Conservation (phyloP, 805 yeast genomes). For the Kazachstania taianensis region DNA sequence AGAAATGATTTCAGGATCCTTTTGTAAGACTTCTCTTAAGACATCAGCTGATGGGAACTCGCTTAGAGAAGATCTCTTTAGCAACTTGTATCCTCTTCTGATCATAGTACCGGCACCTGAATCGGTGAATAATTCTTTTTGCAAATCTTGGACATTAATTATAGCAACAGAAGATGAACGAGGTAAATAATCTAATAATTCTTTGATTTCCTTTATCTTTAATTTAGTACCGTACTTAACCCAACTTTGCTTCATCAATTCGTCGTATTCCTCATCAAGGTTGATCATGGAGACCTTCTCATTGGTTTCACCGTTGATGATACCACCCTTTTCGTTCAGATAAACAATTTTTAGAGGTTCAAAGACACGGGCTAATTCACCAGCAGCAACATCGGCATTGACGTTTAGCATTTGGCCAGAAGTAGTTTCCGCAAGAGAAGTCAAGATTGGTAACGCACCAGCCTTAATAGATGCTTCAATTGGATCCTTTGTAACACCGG, state of each 20-base stretch:
- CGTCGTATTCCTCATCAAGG: conserved; percentile 92
- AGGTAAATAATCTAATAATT: conserved; percentile 85
- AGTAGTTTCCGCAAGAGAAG: conserved; percentile 93
- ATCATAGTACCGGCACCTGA: conserved; percentile 98
- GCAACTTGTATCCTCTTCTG: conserved; percentile 89
- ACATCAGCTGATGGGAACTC: conserved; percentile 68
- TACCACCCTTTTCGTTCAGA: conserved; percentile 95
- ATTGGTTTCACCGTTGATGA: conserved; percentile 83
- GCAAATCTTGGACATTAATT: conserved; percentile 87
- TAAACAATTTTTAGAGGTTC: conserved; percentile 96
- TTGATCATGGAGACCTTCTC: conserved; percentile 85
- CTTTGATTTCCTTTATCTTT: conserved; percentile 93
- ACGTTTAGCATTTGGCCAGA: conserved; percentile 95
- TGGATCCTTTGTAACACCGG: conserved; percentile 76
- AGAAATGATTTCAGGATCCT: conserved; percentile 64
- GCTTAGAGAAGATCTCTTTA: conserved; percentile 55
- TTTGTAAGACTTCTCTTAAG: conserved; percentile 62
- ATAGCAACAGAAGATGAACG: conserved; percentile 97
- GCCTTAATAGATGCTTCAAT: conserved; percentile 91
- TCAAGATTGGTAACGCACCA: conserved; percentile 92
- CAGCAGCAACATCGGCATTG: conserved; percentile 98
- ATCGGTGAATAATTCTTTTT: conserved; percentile 95
- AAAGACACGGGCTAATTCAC: conserved; percentile 91
- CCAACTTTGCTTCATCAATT: conserved; percentile 87
- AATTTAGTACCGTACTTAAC: conserved; percentile 97